Conservation (phyloP, 192 early-diverging fungal species). For the Gaertneriomyces semiglobifer region DNA sequence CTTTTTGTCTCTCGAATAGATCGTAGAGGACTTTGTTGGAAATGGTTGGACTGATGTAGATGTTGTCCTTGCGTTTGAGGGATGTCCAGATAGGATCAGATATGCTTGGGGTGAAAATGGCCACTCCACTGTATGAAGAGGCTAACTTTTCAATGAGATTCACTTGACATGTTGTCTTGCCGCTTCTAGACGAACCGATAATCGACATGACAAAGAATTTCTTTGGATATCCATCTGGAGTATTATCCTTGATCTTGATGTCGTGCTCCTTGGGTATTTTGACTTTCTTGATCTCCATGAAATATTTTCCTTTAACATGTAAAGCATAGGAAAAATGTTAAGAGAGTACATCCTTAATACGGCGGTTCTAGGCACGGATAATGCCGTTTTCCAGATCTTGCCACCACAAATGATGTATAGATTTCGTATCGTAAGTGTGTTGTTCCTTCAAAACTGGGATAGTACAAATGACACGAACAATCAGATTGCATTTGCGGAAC, state of each 20-base stretch:
- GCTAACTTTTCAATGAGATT: background rate
- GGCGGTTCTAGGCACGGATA: background rate
- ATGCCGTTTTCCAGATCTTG: background rate
- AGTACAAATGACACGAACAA: too few relatives aligned
- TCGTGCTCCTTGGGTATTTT: background rate
- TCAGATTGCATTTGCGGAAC: too few relatives aligned
- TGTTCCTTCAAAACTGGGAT: too few relatives aligned
- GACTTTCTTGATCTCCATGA: background rate
- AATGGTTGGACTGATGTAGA: background rate
- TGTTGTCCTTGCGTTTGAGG: background rate
- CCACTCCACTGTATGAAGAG: background rate
- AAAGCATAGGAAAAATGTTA: background rate
- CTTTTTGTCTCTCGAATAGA: too few relatives aligned
- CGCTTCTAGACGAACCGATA: too few relatives aligned
- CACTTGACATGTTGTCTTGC: background rate
- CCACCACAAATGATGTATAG: background rate
- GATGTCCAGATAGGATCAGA: background rate
- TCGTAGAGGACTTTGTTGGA: too few relatives aligned
- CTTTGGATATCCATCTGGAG: background rate
- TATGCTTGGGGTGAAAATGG: background rate
- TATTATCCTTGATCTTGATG: background rate
- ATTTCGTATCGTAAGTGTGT: slow-evolving; percentile 8
- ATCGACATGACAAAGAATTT: background rate
- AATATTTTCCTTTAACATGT: background rate
- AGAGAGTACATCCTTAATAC: background rate